Evolutionary conservation across 2,329 filamentous ascomycete species (phyloP).

Genomic region (Cercospora janseana): DNA sequence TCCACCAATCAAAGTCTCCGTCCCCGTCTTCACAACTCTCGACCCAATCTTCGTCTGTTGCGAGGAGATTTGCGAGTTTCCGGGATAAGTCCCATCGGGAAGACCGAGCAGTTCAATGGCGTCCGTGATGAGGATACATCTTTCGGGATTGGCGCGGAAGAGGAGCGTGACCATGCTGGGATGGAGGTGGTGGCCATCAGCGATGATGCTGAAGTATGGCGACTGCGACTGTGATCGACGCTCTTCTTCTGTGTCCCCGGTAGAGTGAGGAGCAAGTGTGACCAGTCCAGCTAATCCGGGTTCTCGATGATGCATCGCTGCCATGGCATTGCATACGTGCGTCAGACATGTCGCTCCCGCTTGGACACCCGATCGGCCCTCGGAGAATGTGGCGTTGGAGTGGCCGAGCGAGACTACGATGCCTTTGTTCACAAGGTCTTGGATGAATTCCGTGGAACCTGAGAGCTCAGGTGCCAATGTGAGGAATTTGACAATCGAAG

Average conservation of each 20-base stretch:
- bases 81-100: slow-evolving; percentile 51
- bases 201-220: slow-evolving; percentile 54
- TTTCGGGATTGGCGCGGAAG: slow-evolving; percentile 47
- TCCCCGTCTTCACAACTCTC: slow-evolving; percentile 52
- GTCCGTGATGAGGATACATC: slow-evolving; percentile 55
- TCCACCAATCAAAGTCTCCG: slow-evolving; percentile 55
- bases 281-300: slow-evolving; percentile 52
- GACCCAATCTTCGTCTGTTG: slow-evolving; percentile 52
- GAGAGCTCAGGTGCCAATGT: slow-evolving; percentile 56
- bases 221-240: slow-evolving; percentile 11
- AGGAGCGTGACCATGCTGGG: slow-evolving; percentile 51
- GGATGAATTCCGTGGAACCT: slow-evolving; percentile 44
- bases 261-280: slow-evolving; percentile 26
- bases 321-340: slow-evolving; percentile 57
- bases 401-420: slow-evolving; percentile 53
- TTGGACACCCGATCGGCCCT: slow-evolving; percentile 47
- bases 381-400: slow-evolving; percentile 48
- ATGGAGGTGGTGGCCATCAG: slow-evolving; percentile 56
- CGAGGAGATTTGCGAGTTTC: slow-evolving; percentile 52
- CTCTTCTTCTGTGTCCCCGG: no score
- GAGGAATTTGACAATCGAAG: slow-evolving; percentile 46
- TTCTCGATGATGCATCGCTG: slow-evolving; percentile 50
- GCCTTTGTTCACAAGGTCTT: slow-evolving; percentile 41
- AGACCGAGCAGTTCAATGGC: slow-evolving; percentile 55
- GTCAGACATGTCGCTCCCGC: slow-evolving; percentile 54